Evolutionary conservation across 1,284 basidiomycete genomes (phyloP).

Genomic region (Laetiporus sulphureus): DNA sequence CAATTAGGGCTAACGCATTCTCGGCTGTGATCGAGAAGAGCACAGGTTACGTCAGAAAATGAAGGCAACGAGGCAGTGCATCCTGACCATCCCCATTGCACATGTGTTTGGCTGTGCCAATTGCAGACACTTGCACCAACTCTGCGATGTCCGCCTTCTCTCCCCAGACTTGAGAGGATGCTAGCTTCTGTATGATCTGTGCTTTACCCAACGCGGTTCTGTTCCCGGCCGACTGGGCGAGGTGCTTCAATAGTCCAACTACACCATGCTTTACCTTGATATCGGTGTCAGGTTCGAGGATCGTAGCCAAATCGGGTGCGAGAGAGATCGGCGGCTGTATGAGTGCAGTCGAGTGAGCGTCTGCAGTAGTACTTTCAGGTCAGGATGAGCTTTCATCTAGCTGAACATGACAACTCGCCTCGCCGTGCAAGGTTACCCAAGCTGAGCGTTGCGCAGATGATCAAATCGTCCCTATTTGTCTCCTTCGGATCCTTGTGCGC

Average conservation of each 20-base stretch:
- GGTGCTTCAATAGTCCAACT: constrained; percentile 77
- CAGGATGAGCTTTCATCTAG: constrained; percentile 4
- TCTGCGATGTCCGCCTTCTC: constrained; percentile 72
- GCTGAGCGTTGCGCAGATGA: constrained; percentile 76
- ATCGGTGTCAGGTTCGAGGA: constrained; percentile 42
- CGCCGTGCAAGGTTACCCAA: constrained; percentile 77
- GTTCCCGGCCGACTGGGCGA: constrained; percentile 70
- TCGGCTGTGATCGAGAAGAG: constrained; percentile 38
- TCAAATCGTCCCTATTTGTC: constrained; percentile 62
- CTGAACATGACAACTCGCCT: constrained; percentile 40
- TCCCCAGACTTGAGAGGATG: constrained; percentile 66
- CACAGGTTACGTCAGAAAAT: constrained; percentile 1
- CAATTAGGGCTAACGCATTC: constrained; percentile 53
- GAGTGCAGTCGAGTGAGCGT: constrained; percentile 58
- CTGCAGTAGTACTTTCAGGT: constrained; percentile 31
- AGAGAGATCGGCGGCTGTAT: constrained; percentile 45
- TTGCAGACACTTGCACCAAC: constrained; percentile 81
- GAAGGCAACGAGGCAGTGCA: background rate
- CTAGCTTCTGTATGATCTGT: constrained; percentile 55
- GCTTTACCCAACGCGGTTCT: constrained; percentile 56
- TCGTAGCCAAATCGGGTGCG: constrained; percentile 32
- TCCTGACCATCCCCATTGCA: constrained; percentile 67
- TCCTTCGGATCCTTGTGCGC: constrained; percentile 32
- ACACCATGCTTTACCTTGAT: constrained; percentile 83
- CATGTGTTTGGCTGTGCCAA: constrained; percentile 86